Evolutionary conservation across 805 yeast species (phyloP).

Genomic region (Teunomyces aglyptinius): DNA sequence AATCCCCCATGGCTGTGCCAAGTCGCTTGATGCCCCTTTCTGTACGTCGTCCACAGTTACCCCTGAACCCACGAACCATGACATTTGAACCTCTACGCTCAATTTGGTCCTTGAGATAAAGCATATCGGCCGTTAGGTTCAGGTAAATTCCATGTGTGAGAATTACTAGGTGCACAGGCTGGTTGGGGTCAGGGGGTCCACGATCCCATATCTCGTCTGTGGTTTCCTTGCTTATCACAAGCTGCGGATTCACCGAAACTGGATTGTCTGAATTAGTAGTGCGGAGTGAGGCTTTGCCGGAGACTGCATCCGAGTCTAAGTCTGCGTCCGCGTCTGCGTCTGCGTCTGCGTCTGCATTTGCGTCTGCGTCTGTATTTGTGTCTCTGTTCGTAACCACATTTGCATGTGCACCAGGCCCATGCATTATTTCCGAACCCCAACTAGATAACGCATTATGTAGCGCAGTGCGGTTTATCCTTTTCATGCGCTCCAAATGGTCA

Average conservation of each 20-base stretch:
- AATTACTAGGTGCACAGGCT: conserved; percentile 40
- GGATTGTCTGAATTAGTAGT: not conserved
- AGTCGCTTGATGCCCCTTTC: conserved; percentile 40
- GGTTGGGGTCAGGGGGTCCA: conserved; percentile 20
- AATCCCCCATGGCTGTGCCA: conserved; percentile 32
- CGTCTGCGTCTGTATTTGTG: not conserved
- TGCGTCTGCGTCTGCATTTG: not conserved
- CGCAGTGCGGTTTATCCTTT: conserved; percentile 28
- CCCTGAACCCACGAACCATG: conserved; percentile 36
- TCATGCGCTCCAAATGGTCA: conserved; percentile 31
- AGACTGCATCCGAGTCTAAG: not conserved
- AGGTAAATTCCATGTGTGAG: conserved; percentile 46
- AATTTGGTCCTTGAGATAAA: conserved; percentile 36
- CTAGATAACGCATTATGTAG: conserved; percentile 9
- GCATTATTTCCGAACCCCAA: not conserved
- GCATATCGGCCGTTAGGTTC: conserved; percentile 45
- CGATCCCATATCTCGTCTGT: conserved; percentile 36
- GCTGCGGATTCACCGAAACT: conserved; percentile 17
- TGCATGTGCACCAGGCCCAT: not conserved
- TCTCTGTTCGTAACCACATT: not conserved
- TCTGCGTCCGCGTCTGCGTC: not conserved
- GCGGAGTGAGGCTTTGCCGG: too few species aligned
- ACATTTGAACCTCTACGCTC: conserved; percentile 23
- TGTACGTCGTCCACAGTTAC: conserved; percentile 39
- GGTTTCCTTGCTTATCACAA: conserved; percentile 23